Evolutionary conservation across 345 rosid genomes (phyloP), one percentile per base, ranked within the genome.

Genomic region (Luvunga scandens): DNA sequence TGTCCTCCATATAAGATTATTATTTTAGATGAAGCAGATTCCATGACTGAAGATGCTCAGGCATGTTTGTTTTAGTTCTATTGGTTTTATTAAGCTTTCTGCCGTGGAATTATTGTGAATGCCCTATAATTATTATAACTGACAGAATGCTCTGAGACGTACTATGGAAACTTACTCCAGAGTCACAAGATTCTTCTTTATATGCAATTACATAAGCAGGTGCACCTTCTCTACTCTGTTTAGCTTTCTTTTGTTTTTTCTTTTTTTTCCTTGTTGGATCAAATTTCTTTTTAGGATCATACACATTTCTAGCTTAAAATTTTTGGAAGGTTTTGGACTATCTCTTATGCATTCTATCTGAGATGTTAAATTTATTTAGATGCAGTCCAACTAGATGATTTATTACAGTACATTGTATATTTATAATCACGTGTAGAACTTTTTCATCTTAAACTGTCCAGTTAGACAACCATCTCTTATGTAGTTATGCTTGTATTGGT

Each of bases 31-130:
- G 97, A 96, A 86, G 97, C 99, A 72, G 99, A 94, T 90, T 96
- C 99, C 45, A 96, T 96, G 98, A 94, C 98, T 3, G 97, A 96
- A 89, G 99, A 96, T 87, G 98, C 99, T 75, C 99, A 96, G 98
- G 98, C 86, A 91, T 73, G 78, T 70, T 76, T 72, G 27, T 71
- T 66, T 70, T 9, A 10, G 38, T 65, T 67, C 71, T 72, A 31
- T 6, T 62, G 65, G 18, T 69, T 36, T 38, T 72, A 19, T 75
- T 24, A n/a, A 59, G 10, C 16, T 7, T 4, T 72, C 70, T 48
- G 9, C 2, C 31, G 55, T 76, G 38, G 63, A 70, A 13, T 19
- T 71, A 22, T 70, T 65, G 24, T 79, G 25, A 22, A 76, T 75
- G 24, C 45, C 10, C 74, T 21, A 59, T 50, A 16, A 59, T 27